Evolutionary conservation across 768 basidiomycete species (phyloP).

Genomic region (Lactarius sanguifluus): DNA sequence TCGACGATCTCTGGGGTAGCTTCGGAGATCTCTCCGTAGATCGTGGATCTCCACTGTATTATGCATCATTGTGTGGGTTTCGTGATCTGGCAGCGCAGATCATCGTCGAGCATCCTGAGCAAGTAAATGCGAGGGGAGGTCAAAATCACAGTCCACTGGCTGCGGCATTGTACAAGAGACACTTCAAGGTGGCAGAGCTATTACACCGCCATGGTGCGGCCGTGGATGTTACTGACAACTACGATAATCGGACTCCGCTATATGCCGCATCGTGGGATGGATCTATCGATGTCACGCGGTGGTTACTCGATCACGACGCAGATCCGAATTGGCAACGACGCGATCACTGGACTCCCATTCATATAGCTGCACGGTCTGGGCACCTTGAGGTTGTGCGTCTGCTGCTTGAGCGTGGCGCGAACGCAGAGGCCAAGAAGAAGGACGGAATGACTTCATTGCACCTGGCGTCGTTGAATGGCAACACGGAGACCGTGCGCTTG

Average conservation of each 20-base stretch:
- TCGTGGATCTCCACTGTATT: not conserved
- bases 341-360: not conserved
- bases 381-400: too few relatives aligned
- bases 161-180: not conserved
- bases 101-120: not conserved
- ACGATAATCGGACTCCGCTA: not conserved
- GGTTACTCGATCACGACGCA: not conserved
- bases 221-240: not conserved
- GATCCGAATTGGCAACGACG: not conserved
- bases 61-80: not conserved
- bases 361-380: not conserved
- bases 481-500: too few relatives aligned
- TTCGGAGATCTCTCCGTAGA: rapidly evolving
- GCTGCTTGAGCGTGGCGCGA: not conserved
- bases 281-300: not conserved
- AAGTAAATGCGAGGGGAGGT: not conserved
- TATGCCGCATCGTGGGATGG: not conserved
- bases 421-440: too few relatives aligned
- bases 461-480: too few relatives aligned
- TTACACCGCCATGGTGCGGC: not conserved
- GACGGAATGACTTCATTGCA: too few relatives aligned
- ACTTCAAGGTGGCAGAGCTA: not conserved
- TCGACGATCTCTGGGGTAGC: not conserved
- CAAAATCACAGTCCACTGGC: not conserved
- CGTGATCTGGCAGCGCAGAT: not conserved